Conservation (phyloP, 768 basidiomycete species). For the Amanita pseudoporphyria region DNA sequence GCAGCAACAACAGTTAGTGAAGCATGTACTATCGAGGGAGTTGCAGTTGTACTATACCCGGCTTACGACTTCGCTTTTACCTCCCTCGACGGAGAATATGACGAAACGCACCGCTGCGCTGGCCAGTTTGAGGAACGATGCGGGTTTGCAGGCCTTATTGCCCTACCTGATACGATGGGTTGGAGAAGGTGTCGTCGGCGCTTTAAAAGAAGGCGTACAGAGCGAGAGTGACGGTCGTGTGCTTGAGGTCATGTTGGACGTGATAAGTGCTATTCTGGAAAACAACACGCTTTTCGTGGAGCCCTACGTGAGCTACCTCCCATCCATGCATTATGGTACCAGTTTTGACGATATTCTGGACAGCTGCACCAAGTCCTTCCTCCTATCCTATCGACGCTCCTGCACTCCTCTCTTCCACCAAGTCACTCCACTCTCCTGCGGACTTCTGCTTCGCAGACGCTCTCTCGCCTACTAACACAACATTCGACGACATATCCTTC, state of each 20-base stretch:
- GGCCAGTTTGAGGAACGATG: constrained; percentile 81
- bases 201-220: constrained; percentile 46
- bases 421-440: constrained; percentile 66
- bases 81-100: constrained; percentile 47
- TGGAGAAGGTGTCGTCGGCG: constrained; percentile 73
- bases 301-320: constrained; percentile 70
- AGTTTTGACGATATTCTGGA: constrained; percentile 1
- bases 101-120: constrained; percentile 82
- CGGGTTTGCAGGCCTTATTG: constrained; percentile 83
- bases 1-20: constrained; percentile 71
- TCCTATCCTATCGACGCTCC: constrained; percentile 81
- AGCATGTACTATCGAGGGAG: constrained; percentile 88
- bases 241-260: constrained; percentile 77
- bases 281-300: constrained; percentile 90
- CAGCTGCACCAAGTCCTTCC: constrained; percentile 96
- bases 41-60: constrained; percentile 92
- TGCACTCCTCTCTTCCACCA: constrained; percentile 78
- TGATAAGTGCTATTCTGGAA: constrained; percentile 74
- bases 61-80: constrained; percentile 76
- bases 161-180: constrained; percentile 96
- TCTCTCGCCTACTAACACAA: constrained; percentile 71
- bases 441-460: constrained; percentile 71
- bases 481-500: constrained; percentile 87
- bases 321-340: not conserved
- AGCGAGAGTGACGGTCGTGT: constrained; percentile 58